Conservation (phyloP, 176 grass and related monocot species). For the Ensete ventricosum region DNA sequence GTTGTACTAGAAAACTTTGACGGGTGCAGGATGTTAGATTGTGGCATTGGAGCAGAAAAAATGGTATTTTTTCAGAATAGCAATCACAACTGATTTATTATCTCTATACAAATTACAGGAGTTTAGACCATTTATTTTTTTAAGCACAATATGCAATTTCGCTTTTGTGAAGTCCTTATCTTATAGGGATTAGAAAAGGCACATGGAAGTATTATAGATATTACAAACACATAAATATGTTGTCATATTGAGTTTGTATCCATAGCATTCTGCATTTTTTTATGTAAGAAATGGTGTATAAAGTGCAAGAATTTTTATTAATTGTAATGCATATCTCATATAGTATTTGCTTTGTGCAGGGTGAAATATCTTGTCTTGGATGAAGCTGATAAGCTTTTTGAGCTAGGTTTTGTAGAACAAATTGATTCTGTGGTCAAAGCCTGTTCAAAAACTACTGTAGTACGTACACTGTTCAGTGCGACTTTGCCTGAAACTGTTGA, state of each 20-base stretch:
- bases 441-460: slow-evolving; percentile 79
- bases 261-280: background rate
- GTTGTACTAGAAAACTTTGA: background rate
- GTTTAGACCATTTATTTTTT: background rate
- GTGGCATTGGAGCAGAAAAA: background rate
- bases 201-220: background rate
- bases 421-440: slow-evolving; percentile 73
- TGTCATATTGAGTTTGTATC: background rate
- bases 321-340: background rate
- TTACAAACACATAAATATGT: background rate
- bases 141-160: background rate
- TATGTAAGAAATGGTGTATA: background rate
- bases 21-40: background rate
- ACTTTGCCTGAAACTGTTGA: slow-evolving; percentile 85
- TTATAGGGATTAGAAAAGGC: background rate
- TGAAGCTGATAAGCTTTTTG: slow-evolving; percentile 96
- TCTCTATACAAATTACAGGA: background rate
- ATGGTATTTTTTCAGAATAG: background rate
- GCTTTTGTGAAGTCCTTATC: background rate
- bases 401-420: slow-evolving; percentile 87
- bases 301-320: background rate
- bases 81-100: background rate
- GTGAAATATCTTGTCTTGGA: slow-evolving; percentile 94
- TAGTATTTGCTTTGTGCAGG: slow-evolving; percentile 34
- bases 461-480: slow-evolving; percentile 79